Conservation (phyloP, 495 filamentous ascomycete genomes). For the Penicillium chermesinum region DNA sequence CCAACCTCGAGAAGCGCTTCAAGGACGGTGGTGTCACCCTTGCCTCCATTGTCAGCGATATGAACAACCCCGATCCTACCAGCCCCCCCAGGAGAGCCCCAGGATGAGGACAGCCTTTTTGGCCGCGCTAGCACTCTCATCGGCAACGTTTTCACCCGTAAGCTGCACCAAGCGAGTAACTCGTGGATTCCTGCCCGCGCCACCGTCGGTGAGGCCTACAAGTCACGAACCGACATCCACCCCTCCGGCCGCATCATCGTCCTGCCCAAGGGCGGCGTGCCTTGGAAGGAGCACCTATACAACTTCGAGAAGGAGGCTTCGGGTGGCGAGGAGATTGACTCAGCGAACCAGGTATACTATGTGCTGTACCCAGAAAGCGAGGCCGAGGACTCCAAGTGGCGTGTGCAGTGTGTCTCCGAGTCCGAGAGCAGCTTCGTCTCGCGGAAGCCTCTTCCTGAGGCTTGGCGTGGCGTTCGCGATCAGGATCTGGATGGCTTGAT, state of each 20-base stretch:
- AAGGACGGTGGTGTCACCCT: constrained; percentile 75
- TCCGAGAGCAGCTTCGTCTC: constrained; percentile 81
- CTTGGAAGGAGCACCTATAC: constrained; percentile 96
- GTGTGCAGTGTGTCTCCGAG: constrained; percentile 81
- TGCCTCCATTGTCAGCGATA: constrained; percentile 73
- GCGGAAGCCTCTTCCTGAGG: constrained; percentile 81
- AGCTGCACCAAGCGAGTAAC: constrained; percentile 52
- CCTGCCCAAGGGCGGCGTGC: constrained; percentile 65
- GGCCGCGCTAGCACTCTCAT: constrained; percentile 69
- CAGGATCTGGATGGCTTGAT: constrained; percentile 69
- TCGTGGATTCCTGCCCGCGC: constrained; percentile 83
- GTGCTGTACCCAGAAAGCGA: constrained; percentile 87
- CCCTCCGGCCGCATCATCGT: constrained; percentile 73
- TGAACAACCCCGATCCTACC: constrained; percentile 58
- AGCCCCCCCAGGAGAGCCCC: constrained; percentile 47
- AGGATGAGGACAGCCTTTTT: constrained; percentile 81
- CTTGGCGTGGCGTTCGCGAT: constrained; percentile 87
- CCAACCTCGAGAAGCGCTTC: constrained; percentile 72
- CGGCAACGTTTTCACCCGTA: constrained; percentile 76
- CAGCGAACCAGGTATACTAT: constrained; percentile 58
- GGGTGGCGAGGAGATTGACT: constrained; percentile 23
- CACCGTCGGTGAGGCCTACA: constrained; percentile 67
- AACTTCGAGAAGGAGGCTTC: constrained; percentile 65
- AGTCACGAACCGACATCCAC: constrained; percentile 58
- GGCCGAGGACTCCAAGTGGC: constrained; percentile 71